Evolutionary conservation across 2,329 filamentous ascomycete species (phyloP).

Genomic region (Penicillium palitans): DNA sequence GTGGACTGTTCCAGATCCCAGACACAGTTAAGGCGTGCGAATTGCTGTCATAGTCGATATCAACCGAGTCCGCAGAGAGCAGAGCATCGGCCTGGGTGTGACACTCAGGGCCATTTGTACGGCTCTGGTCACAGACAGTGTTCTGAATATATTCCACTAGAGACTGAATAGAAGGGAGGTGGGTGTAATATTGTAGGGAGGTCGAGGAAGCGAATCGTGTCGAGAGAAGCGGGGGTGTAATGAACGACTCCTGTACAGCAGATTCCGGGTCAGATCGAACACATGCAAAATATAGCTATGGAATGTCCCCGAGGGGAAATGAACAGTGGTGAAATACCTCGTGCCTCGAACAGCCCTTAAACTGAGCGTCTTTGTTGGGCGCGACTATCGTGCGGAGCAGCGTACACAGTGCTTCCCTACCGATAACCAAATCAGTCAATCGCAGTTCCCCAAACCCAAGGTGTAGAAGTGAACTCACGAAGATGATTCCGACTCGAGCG

Average conservation of each 20-base stretch:
- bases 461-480: slow-evolving; percentile 32
- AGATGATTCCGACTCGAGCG: slow-evolving; percentile 42
- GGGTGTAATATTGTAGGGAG: slow-evolving; percentile 69
- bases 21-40: slow-evolving; percentile 66
- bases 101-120: slow-evolving; percentile 51
- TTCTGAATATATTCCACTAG: slow-evolving; percentile 57
- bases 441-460: not conserved
- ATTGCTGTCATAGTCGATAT: slow-evolving; percentile 74
- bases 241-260: slow-evolving; percentile 58
- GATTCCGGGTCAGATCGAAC: not conserved
- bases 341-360: slow-evolving; percentile 54
- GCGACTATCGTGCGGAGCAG: slow-evolving; percentile 61
- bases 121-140: slow-evolving; percentile 51
- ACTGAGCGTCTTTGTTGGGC: slow-evolving; percentile 8
- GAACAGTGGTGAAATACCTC: slow-evolving; percentile 40
- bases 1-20: slow-evolving; percentile 57
- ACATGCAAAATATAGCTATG: not conserved
- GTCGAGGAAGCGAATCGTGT: slow-evolving; percentile 64
- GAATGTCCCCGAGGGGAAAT: not conserved
- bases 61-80: slow-evolving; percentile 62
- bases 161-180: slow-evolving; percentile 57
- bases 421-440: slow-evolving; percentile 11
- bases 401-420: slow-evolving; percentile 56
- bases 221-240: slow-evolving; percentile 55
- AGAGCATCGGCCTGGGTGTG: slow-evolving; percentile 50